Conservation (phyloP, 2,329 filamentous ascomycete genomes). For the Exophiala dermatitidis region DNA sequence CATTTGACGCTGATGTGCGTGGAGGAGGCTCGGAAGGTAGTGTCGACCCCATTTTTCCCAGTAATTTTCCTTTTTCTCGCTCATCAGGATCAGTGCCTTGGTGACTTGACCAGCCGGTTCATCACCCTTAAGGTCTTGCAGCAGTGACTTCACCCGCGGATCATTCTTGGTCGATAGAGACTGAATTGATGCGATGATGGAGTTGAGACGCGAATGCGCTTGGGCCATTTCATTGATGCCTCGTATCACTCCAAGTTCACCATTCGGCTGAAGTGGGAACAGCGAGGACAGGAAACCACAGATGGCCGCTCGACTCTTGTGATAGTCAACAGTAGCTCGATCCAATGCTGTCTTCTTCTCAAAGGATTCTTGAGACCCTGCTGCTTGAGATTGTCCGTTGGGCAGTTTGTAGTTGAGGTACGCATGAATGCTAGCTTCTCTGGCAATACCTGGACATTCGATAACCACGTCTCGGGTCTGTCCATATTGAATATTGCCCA, state of each 20-base stretch:
- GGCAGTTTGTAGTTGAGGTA: constrained; percentile 21
- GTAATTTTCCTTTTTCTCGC: constrained; percentile 26
- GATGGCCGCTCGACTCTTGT: constrained; percentile 46
- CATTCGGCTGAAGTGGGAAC: constrained; percentile 35
- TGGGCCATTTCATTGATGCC: background rate
- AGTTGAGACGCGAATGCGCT: constrained; percentile 1
- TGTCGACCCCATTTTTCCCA: constrained; percentile 51
- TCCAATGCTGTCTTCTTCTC: constrained; percentile 5
- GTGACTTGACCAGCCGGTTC: constrained; percentile 31
- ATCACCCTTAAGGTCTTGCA: constrained; percentile 44
- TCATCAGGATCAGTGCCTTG: constrained; percentile 13
- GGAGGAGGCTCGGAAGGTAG: constrained; percentile 51
- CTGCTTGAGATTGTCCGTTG: constrained; percentile 4
- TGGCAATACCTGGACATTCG: constrained; percentile 14
- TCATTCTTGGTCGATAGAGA: constrained; percentile 1
- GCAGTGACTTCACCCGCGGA: constrained; percentile 30
- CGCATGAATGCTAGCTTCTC: constrained; percentile 29
- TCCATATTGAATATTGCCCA: constrained; percentile 53
- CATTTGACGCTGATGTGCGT: constrained; percentile 51
- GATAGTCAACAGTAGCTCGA: constrained; percentile 38
- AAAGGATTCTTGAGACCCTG: background rate
- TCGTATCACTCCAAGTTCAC: constrained; percentile 33
- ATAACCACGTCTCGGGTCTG: constrained; percentile 53
- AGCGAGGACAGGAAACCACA: constrained; percentile 46
- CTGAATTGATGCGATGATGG: constrained; percentile 5